phyloP scores from a whole-genome alignment of 306 rosid genomes.

The Canavalia gladiata region DNA sequence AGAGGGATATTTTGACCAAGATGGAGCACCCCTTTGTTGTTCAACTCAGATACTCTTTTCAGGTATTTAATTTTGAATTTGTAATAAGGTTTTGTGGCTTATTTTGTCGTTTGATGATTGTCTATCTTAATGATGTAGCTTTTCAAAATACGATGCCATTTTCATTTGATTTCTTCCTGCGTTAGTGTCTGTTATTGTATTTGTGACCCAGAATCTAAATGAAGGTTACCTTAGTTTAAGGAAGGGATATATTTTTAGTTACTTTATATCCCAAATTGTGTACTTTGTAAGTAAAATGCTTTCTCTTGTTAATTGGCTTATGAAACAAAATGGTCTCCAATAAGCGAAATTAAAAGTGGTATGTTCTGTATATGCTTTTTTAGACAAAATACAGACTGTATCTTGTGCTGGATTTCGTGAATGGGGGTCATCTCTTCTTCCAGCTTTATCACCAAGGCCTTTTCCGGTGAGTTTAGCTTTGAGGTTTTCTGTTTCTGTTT shows the following conservation, averaged over 20 bases:
- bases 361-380: slow-evolving; percentile 38
- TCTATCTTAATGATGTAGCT: slow-evolving; percentile 16
- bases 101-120: slow-evolving; percentile 11
- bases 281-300: slow-evolving; percentile 34
- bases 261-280: background rate
- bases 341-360: slow-evolving; percentile 6
- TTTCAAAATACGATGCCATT: slow-evolving; percentile 17
- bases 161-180: background rate
- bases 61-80: slow-evolving; percentile 60
- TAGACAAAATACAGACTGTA: slow-evolving; percentile 94
- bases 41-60: slow-evolving; percentile 96
- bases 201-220: background rate
- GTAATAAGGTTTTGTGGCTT: slow-evolving; percentile 11
- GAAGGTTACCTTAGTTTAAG: background rate
- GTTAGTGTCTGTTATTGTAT: slow-evolving; percentile 6
- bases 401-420: slow-evolving; percentile 95
- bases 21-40: slow-evolving; percentile 89
- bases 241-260: background rate
- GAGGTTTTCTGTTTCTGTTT: slow-evolving; percentile 22
- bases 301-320: slow-evolving; percentile 4
- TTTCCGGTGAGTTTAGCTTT: slow-evolving; percentile 69
- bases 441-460: slow-evolving; percentile 97
- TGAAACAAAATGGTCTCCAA: background rate
- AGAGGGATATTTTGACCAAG: slow-evolving; percentile 88
- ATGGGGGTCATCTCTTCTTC: slow-evolving; percentile 98